Conservation (phyloP, 176 grass and related monocot species). For the Oryza glaberrima region DNA sequence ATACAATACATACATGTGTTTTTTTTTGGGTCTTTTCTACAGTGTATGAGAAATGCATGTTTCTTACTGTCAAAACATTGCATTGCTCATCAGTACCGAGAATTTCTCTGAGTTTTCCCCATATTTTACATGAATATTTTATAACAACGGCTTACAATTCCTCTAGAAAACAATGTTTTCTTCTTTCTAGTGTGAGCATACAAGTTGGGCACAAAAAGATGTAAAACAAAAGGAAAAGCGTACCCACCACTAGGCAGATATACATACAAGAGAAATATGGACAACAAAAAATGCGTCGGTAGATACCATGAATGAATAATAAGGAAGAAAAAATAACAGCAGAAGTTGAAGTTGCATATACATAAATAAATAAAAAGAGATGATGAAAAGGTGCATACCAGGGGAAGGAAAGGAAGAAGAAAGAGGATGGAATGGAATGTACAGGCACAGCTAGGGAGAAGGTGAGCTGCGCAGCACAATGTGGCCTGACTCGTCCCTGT, state of each 20-base stretch:
- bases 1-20: not conserved
- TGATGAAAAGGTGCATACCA: not conserved
- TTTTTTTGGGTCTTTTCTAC: not conserved
- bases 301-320: not conserved
- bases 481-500: constrained; percentile 61
- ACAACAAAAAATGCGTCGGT: not conserved
- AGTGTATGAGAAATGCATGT: not conserved
- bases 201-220: not conserved
- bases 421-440: not conserved
- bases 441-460: constrained; percentile 1
- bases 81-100: not conserved
- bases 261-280: not conserved
- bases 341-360: not conserved
- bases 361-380: not conserved
- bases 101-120: not conserved
- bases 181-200: not conserved
- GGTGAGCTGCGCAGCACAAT: constrained; percentile 58
- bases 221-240: too few relatives aligned
- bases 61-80: not conserved
- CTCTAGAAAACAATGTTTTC: not conserved
- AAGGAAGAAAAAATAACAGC: not conserved
- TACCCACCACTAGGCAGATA: not conserved
- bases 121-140: not conserved
- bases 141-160: not conserved
- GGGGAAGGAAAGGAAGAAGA: not conserved